These are phyloP conservation scores for Saccharomyces pastorianus DNA, from an alignment of 1,139 yeast genomes.

Conservation along the genomic window DNA sequence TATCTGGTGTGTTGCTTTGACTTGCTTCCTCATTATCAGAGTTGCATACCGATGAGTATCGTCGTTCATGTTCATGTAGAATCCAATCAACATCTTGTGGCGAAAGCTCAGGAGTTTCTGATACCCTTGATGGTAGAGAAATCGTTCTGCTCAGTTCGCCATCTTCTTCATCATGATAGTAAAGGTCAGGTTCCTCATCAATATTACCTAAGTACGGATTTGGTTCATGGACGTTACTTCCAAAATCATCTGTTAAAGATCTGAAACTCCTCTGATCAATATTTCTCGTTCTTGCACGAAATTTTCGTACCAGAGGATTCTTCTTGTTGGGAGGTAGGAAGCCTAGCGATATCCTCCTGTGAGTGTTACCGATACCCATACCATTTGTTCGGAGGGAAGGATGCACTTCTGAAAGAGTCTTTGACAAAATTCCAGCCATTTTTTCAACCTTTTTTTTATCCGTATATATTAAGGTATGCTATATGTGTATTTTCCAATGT, in stretches of 20 bases:
- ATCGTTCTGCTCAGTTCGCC: constrained; percentile 37
- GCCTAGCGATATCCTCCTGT: constrained; percentile 39
- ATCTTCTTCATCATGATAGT: constrained; percentile 36
- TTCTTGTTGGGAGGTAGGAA: constrained; percentile 69
- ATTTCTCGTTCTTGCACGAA: constrained; percentile 13
- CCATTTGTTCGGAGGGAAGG: constrained; percentile 34
- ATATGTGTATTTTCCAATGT: not conserved
- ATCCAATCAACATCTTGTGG: constrained; percentile 53
- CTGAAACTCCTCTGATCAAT: constrained; percentile 59
- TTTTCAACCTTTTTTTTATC: not conserved
- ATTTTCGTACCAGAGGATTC: constrained; percentile 45
- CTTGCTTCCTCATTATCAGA: constrained; percentile 21
- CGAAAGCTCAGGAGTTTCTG: constrained; percentile 40
- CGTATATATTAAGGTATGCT: not conserved
- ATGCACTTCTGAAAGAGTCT: constrained; percentile 31
- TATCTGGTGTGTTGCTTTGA: not conserved
- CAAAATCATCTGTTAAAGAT: constrained; percentile 36
- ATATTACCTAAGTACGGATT: constrained; percentile 32
- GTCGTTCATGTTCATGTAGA: constrained; percentile 57
- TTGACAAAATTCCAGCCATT: constrained; percentile 24
- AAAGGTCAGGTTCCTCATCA: constrained; percentile 35
- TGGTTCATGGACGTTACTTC: constrained; percentile 27
- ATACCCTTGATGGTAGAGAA: constrained; percentile 58
- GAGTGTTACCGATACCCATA: constrained; percentile 36
- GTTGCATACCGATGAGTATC: constrained; percentile 37